phyloP scores from a whole-genome alignment of 2,329 filamentous ascomycete species.

The Microdochium paspali region DNA sequence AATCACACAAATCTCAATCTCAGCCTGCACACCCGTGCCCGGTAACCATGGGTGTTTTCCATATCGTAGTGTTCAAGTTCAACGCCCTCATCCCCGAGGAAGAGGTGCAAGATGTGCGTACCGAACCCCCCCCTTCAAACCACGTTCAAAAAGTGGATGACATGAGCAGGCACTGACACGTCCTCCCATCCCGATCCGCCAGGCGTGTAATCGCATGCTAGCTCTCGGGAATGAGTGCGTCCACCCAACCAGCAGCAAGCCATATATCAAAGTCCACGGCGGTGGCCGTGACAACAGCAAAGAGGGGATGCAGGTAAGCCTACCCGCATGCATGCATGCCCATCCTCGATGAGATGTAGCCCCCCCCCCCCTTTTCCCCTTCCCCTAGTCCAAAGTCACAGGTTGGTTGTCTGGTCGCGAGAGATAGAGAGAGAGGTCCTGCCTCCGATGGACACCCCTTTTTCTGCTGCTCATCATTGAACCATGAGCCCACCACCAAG shows the following conservation, averaged over 20 bases:
- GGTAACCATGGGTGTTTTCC: slow-evolving; percentile 16
- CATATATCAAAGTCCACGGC: slow-evolving; percentile 47
- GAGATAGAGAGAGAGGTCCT: too few relatives aligned
- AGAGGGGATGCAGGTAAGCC: slow-evolving; percentile 48
- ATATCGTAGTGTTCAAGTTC: slow-evolving; percentile 17
- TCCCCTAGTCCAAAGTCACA: too few relatives aligned
- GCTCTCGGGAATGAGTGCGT: slow-evolving; percentile 47
- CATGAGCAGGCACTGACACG: too few relatives aligned
- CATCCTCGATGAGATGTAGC: background rate
- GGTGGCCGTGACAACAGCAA: slow-evolving; percentile 53
- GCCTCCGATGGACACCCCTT: too few relatives aligned
- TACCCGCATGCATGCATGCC: background rate
- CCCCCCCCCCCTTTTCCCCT: background rate
- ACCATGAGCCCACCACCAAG: too few relatives aligned
- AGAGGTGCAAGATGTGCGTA: slow-evolving; percentile 16
- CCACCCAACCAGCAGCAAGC: slow-evolving; percentile 45
- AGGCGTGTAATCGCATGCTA: slow-evolving; percentile 25
- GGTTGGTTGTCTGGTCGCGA: too few relatives aligned
- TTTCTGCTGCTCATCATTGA: too few relatives aligned
- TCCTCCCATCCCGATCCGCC: background rate
- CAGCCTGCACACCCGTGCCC: background rate
- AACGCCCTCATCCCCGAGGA: slow-evolving; percentile 14
- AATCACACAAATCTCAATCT: background rate
- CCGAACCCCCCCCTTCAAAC: background rate
- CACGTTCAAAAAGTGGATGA: background rate